Conservation (phyloP, 495 filamentous ascomycete species). For the Entonaema liquescens region DNA sequence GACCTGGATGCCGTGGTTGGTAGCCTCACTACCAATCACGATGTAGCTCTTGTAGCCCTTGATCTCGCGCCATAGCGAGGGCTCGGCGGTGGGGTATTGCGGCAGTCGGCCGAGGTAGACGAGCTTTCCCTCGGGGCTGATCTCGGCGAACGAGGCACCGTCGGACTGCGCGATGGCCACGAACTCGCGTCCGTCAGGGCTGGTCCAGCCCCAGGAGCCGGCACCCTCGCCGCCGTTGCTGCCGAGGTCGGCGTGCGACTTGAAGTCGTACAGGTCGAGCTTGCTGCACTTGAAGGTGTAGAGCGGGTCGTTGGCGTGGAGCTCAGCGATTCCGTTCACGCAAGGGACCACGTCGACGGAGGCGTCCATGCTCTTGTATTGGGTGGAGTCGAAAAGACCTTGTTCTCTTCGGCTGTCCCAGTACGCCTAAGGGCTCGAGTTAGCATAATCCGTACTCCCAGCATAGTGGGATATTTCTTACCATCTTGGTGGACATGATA, state of each 20-base stretch:
- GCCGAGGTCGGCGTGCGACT: conserved; percentile 60
- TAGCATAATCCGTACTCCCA: neutral
- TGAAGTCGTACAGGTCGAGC: conserved; percentile 65
- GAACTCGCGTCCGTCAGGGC: conserved; percentile 64
- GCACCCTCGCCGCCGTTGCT: conserved; percentile 52
- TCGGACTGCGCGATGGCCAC: conserved; percentile 65
- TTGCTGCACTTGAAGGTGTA: conserved; percentile 63
- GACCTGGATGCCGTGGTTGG: conserved; percentile 59
- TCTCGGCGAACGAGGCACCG: conserved; percentile 65
- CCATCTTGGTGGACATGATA: conserved; percentile 58
- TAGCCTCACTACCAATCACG: conserved; percentile 60
- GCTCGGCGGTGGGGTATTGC: conserved; percentile 50
- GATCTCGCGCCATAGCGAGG: conserved; percentile 58
- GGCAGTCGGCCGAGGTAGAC: conserved; percentile 65
- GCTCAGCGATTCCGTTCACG: conserved; percentile 56
- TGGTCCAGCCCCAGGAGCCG: conserved; percentile 66
- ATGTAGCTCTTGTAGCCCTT: conserved; percentile 54
- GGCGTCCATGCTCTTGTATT: conserved; percentile 46
- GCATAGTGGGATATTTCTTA: conserved; percentile 13
- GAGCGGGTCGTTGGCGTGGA: conserved; percentile 52
- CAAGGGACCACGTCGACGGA: conserved; percentile 49
- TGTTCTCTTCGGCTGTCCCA: conserved; percentile 48
- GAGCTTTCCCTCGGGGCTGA: conserved; percentile 59
- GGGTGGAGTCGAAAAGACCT: conserved; percentile 50
- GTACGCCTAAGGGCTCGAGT: conserved; percentile 39